Base-by-base conservation (phyloP, 2,329 filamentous ascomycete species). In the Pseudogymnoascus sp. region DNA sequence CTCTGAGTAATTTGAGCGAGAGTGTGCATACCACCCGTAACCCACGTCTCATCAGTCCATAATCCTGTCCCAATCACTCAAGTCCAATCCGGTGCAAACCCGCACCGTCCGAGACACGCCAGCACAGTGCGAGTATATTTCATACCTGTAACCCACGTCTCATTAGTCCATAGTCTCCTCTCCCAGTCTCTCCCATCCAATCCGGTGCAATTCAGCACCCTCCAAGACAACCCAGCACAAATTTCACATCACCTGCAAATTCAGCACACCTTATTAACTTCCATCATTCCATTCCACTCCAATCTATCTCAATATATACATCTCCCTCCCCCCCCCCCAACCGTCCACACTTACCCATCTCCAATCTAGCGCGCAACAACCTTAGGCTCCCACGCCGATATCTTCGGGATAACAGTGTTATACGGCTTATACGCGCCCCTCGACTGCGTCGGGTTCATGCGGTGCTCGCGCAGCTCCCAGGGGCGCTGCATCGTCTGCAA, bases 391-490 rank as follows among this genome's bases (percentile, higher is more conserved):
- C 83, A 86, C 26, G 76, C 73, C 36, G 73, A 70, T 57, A 82
- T 68, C 77, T 84, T 84, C 18, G 80, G 72, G 71, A 81, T 81
- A 40, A 74, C 76, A 11, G 81, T 83, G 40, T 63, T 23, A 79
- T 97, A 99, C 36, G 95, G 86, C 81, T 90, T 96, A 81, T 87
- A 99, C 42, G 92, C 93, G 65, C 84, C 91, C 67, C 89, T 84
- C 66, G 83, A 88, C 72, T 82, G 79, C 29, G 95, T 97, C 70
- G 86, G 79, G 76, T 91, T 95, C 67, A 89, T 87, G 67, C 86
- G 80, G 72, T 93, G 75, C 21, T 88, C 82, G 64, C 82, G 81
- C 65, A 86, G 81, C 75, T 96, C 92, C 89, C 93, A 97, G 39
- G 81, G 76, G 67, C 91, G 84, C 57, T 86, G 76, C 69, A 85